Conservation (phyloP, 139 green algal species). For the Chlamydomonas asymmetrica region DNA sequence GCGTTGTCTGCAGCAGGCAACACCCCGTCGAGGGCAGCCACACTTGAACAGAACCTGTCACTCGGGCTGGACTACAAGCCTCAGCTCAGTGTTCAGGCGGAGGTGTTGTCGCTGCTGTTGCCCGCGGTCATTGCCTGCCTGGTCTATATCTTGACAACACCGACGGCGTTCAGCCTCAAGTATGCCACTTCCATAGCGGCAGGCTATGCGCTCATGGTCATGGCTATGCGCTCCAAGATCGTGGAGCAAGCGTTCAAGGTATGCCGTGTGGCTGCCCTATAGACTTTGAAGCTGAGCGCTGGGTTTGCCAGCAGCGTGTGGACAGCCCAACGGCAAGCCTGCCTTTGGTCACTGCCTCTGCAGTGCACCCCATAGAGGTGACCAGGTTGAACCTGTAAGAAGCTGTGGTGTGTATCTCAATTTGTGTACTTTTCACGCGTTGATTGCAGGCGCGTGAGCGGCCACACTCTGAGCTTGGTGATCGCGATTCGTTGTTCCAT, state of each 20-base stretch:
- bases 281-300: background rate
- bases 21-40: too few relatives aligned
- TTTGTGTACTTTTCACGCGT: background rate
- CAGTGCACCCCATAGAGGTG: background rate
- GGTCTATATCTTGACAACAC: slow-evolving; percentile 42
- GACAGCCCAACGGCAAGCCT: too few relatives aligned
- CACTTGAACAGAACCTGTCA: background rate
- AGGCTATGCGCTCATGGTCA: slow-evolving; percentile 31
- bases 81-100: slow-evolving; percentile 1
- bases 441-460: slow-evolving; percentile 39
- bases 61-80: slow-evolving; percentile 26
- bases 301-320: background rate
- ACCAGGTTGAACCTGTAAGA: too few relatives aligned
- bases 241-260: slow-evolving; percentile 56
- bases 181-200: slow-evolving; percentile 38
- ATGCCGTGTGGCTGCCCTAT: background rate
- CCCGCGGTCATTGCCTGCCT: slow-evolving; percentile 14
- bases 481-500: slow-evolving; percentile 59
- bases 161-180: slow-evolving; percentile 21
- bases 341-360: background rate
- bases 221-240: slow-evolving; percentile 18
- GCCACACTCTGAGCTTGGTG: slow-evolving; percentile 49
- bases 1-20: too few relatives aligned
- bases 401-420: too few relatives aligned
- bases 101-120: slow-evolving; percentile 31